Evolutionary conservation across 306 rosid species (phyloP), one percentile per base, ranked within the genome.

Genomic region (Luffa aegyptiaca): DNA sequence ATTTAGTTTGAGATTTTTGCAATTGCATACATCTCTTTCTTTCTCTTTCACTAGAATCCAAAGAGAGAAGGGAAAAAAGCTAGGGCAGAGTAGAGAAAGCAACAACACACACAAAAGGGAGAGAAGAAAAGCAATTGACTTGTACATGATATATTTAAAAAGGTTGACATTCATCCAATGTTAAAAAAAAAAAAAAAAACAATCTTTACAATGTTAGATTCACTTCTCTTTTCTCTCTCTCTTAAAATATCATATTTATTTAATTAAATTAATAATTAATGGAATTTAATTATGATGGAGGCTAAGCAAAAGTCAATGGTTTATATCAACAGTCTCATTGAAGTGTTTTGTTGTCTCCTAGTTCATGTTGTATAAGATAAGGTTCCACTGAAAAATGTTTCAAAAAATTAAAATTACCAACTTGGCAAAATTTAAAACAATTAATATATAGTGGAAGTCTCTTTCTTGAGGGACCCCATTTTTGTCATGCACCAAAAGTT

Each of bases 401-500:
- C 10, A 0, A 0, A 14, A 36, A n/a, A n/a, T n/a, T n/a, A n/a
- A 36, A 13, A 26, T 26, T 26, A 26, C 9, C 18, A 33, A 35
- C 10, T 12, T 35, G 42, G 0, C 2, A 65, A 66, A 17, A 49
- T 9, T 42, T 26, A 37, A 45, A 21, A 66, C 7, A 36, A 68
- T 41, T 68, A 68, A 68, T 26, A 26, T 26, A 26, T 42, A 68
- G 75, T 68, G 75, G 75, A 68, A 68, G 75, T 68, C 51, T 39
- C 35, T 68, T 41, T 68, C 75, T 16, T 18, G 10, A 41, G 52
- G 52, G 75, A 68, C 75, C 75, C 75, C 48, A 37, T 68, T 41
- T 64, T 41, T 68, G 51, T 8, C 75, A 68, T 68, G 75, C 75
- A 68, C 49, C 26, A 68, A 68, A 68, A 68, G 75, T 61, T 61